Evolutionary conservation across 129 eudicot species (phyloP), one percentile per base, ranked within the genome.

Genomic region (Deinandra increscens): DNA sequence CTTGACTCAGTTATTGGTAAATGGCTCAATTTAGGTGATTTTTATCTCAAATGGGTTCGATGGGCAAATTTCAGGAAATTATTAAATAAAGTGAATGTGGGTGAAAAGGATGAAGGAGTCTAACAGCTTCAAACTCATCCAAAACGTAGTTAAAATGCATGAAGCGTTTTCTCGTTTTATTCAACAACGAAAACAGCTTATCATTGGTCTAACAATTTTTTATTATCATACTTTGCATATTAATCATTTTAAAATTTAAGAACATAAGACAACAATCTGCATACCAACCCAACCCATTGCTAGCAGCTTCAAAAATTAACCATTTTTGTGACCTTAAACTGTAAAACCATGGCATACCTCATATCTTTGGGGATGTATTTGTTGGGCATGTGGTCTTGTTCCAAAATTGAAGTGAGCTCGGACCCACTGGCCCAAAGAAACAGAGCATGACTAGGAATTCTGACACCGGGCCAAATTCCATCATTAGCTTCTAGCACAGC

Each of bases 351-450:
- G 6, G 70, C 17, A 17, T 58, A 91, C 98, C 98, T 86, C 60
- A 92, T 76, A 50, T 88, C 86, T 78, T 84, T 86, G 2, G 98
- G 81, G 34, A 92, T 92, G 64, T 36, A 86, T 84, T 86, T 92
- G 76, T 88, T 92, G 38, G 98, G 98, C 95, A 92, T 88, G 81
- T 84, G 91, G 60, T 92, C 98, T 10, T 80, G 82, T 79, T 92
- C 98, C 78, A 92, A 72, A 61, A 91, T 77, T 1, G 87, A 67
- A 4, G 98, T 86, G 55, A 91, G 76, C 81, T 91, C 98, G 6
- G 98, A 79, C 63, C 98, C 98, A 76, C 98, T 83, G 34, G 98
- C 96, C 98, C 96, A 92, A 66, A 86, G 95, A 81, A 92, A 92
- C 50, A 92, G 56, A 50, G 98, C 86, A 81, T 92, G 96, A 58